Evolutionary conservation across 805 yeast species (phyloP).

Genomic region (Lachancea fermentati): DNA sequence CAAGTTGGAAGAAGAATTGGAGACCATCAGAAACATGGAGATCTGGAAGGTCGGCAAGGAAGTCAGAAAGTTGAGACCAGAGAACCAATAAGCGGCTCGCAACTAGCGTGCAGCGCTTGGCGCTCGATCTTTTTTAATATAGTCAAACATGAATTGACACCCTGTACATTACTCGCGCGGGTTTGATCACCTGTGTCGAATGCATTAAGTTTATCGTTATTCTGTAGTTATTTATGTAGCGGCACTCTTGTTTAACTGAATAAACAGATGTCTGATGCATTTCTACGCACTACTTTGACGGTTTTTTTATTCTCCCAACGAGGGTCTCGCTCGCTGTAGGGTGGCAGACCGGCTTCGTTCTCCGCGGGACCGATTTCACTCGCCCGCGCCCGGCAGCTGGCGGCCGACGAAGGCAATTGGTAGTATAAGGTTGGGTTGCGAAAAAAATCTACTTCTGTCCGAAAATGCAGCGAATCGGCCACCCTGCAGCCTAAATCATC

Average conservation of each 20-base stretch:
- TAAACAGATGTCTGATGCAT: slow-evolving; percentile 15
- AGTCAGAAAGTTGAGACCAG: slow-evolving; percentile 99
- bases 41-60: slow-evolving; percentile 99
- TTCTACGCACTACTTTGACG: background rate
- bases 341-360: too few relatives aligned
- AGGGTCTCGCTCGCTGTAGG: too few relatives aligned
- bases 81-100: slow-evolving; percentile 65
- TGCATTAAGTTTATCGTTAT: slow-evolving; percentile 6
- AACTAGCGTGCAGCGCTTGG: too few relatives aligned
- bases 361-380: too few relatives aligned
- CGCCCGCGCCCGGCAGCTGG: too few relatives aligned
- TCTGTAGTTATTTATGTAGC: slow-evolving; percentile 8
- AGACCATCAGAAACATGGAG: slow-evolving; percentile 93
- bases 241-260: slow-evolving; percentile 19
- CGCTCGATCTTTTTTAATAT: slow-evolving; percentile 3
- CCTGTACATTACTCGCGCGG: slow-evolving; percentile 8
- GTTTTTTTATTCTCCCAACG: too few relatives aligned
- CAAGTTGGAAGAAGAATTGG: slow-evolving; percentile 88
- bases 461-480: too few relatives aligned
- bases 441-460: too few relatives aligned
- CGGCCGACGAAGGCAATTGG: too few relatives aligned
- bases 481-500: too few relatives aligned
- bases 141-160: slow-evolving; percentile 10
- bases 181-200: slow-evolving; percentile 4
- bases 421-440: too few relatives aligned